Evolutionary conservation across 2,329 filamentous ascomycete genomes (phyloP), one percentile per base, ranked within the genome.

Genomic region (Hypoxylon sp.): DNA sequence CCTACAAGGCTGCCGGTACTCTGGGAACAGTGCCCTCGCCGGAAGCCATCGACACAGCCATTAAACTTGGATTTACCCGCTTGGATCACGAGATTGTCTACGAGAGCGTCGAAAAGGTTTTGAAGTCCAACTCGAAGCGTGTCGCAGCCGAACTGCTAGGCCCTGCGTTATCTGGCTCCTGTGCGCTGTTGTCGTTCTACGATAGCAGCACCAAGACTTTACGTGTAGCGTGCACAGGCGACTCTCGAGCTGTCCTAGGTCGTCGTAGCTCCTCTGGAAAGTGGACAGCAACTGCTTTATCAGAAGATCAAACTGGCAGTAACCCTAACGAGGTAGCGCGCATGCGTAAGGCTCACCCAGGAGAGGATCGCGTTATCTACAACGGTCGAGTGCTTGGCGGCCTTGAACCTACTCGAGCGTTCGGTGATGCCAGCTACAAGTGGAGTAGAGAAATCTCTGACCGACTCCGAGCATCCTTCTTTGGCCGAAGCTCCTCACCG

Each of bases 401-500:
- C 16, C 84, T 99, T 11, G 96, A 99, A 78, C 96, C 96, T 2
- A 95, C 91, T 16, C 90, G 96, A 68, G 95, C 96, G 0, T 99
- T 99, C 78, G 96, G 96, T 34, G 96, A 99, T 79, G 95, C 96
- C 7, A 90, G 91, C 73, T 99, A 99, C 83, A 99, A 99, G 80
- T 99, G 96, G 96, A 92, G 88, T 63, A 87, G 88, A 54, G 93
- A 97, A 65, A 91, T 94, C 0, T 93, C 96, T 63, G 88, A 92
- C 55, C 90, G 91, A 72, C 85, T 99, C 59, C 93, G 94, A 76
- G 85, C 86, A 70, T 90, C 91, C 30, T 99, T 97, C 84, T 98
- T 98, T 75, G 94, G 92, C 21, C 89, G 94, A 52, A 91, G 88
- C 12, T 90, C 92, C 1, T 92, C 91, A 8, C 86, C 89, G 14